These are phyloP conservation scores for Salvia hispanica DNA, from an alignment of 257 asterid species.

Conservation along the genomic window DNA sequence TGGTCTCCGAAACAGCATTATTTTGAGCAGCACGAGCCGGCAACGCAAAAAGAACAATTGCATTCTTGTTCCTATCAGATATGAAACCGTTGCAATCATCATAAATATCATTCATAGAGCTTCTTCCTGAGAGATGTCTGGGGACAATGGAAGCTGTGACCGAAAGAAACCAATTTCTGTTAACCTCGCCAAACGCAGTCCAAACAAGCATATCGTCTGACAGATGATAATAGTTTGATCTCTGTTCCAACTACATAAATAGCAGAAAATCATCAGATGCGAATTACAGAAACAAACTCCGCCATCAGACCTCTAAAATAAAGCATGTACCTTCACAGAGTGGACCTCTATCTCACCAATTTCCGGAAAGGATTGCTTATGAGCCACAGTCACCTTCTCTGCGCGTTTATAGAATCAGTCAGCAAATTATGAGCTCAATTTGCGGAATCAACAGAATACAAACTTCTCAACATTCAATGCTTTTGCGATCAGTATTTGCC, in stretches of 20 bases:
- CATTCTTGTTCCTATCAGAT: conserved; percentile 29
- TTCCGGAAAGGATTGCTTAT: conserved; percentile 51
- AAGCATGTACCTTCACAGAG: conserved; percentile 56
- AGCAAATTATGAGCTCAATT: neutral
- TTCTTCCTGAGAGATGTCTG: conserved; percentile 7
- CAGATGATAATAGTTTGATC: conserved; percentile 52
- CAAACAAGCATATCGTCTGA: conserved; percentile 59
- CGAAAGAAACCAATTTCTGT: conserved; percentile 48
- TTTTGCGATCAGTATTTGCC: neutral
- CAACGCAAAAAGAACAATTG: conserved; percentile 26
- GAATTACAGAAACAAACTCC: too few relatives aligned
- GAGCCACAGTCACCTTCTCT: conserved; percentile 60
- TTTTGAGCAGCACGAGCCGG: conserved; percentile 33
- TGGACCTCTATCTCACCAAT: conserved; percentile 49
- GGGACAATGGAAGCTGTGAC: conserved; percentile 44
- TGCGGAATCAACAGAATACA: neutral
- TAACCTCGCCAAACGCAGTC: conserved; percentile 46
- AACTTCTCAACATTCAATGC: neutral
- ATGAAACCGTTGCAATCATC: conserved; percentile 26
- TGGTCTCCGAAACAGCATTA: conserved; percentile 28
- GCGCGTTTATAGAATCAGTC: conserved; percentile 19
- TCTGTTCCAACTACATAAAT: conserved; percentile 53
- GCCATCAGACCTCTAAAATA: conserved; percentile 9
- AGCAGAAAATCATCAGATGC: conserved; percentile 19
- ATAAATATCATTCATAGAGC: conserved; percentile 15